Evolutionary conservation across 306 rosid genomes (phyloP).

Genomic region (Vachellia collinsii): DNA sequence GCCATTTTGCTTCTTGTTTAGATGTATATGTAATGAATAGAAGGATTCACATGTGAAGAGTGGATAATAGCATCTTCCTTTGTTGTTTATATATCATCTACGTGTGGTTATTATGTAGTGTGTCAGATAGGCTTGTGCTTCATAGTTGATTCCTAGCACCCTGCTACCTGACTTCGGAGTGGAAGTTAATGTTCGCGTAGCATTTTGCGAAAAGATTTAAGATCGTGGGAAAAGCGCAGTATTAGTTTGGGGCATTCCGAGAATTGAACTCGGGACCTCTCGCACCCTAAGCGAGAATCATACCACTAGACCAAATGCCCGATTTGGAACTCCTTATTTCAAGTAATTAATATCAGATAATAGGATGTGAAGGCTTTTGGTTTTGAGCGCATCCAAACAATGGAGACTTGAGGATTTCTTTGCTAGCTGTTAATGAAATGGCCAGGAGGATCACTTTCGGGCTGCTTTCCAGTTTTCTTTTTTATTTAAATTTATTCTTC

Average conservation of each 20-base stretch:
- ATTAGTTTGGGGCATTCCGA: conserved; percentile 56
- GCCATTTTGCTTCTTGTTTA: background rate
- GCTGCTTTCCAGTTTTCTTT: background rate
- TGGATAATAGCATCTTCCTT: conserved; percentile 24
- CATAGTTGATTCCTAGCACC: background rate
- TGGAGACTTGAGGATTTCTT: background rate
- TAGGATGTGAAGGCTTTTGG: background rate
- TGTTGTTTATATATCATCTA: background rate
- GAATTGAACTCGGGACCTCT: conserved; percentile 77
- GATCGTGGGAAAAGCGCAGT: background rate
- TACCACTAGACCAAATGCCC: conserved; percentile 58
- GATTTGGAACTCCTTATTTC: too few species aligned
- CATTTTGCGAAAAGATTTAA: background rate
- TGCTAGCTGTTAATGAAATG: background rate
- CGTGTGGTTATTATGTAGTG: conserved; percentile 15
- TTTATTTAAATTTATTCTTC: background rate
- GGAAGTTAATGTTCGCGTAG: background rate
- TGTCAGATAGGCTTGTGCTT: background rate
- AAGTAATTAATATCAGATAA: too few species aligned
- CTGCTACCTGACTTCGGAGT: background rate
- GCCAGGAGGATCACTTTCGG: background rate
- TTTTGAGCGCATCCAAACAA: background rate
- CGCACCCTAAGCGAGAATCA: conserved; percentile 79
- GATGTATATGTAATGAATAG: conserved; percentile 46
- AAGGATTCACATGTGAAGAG: conserved; percentile 30